Percentiles rank a stretch among this genome's conserved stretches.
These are phyloP conservation scores for Boletus coccyginus DNA, from an alignment of 768 basidiomycete species.

Conservation along the genomic window DNA sequence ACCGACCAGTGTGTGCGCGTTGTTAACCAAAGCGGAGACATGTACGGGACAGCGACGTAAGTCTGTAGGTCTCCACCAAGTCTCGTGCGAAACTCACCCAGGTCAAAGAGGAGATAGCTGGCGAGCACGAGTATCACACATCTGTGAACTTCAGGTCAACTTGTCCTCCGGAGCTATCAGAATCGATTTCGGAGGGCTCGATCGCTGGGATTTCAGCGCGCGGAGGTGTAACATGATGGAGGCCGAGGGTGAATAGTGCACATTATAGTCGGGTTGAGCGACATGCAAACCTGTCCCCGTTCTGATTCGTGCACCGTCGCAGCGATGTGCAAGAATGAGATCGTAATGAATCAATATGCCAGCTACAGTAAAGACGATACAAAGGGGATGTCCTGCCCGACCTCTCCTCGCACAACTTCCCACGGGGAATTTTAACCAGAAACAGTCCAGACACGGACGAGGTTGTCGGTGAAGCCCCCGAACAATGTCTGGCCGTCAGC, in stretches of 20 bases:
- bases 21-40: conserved; percentile 57
- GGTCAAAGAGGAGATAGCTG: conserved; percentile 71
- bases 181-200: conserved; percentile 74
- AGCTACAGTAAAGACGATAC: conserved; percentile 27
- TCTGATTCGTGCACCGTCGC: not conserved
- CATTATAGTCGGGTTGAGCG: not conserved
- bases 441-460: conserved; percentile 90
- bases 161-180: conserved; percentile 57
- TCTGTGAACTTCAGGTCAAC: conserved; percentile 71
- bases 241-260: conserved; percentile 29
- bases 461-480: conserved; percentile 95
- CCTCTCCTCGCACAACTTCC: conserved; percentile 20
- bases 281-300: not conserved
- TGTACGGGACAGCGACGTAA: conserved; percentile 79
- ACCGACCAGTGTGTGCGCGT: conserved; percentile 63
- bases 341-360: conserved; percentile 21
- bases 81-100: conserved; percentile 2
- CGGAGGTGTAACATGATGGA: conserved; percentile 63
- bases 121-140: conserved; percentile 67
- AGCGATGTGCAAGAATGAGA: conserved; percentile 5
- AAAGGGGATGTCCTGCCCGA: conserved; percentile 12
- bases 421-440: conserved; percentile 38
- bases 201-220: conserved; percentile 68
- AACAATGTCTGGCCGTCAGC: conserved; percentile 97
- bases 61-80: conserved; percentile 24